Base-by-base conservation (phyloP, 306 rosid species). In the Benincasa hispida region DNA sequence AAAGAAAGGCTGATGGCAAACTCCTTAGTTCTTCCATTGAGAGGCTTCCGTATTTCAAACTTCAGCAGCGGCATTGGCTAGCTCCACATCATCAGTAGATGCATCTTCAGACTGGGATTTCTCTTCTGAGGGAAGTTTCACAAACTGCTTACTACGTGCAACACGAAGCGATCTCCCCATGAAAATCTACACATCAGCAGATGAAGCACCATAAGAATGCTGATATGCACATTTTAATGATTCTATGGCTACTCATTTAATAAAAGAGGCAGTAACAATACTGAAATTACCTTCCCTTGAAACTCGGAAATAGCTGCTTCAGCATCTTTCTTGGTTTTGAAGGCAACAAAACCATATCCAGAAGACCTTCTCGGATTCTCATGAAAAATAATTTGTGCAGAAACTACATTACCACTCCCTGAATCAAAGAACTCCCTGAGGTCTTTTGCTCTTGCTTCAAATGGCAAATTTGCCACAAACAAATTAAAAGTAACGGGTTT, bases 331-430 rank as follows among this genome's bases (percentile, higher is more conserved):
- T 89, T 92, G 74, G 91, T 65, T 79, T 87, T 92, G 90, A 83
- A 95, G 79, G 90, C 80, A 70, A 95, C 97, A 86, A 95, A 92
- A 80, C 97, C 99, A 89, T 90, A 92, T 35, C 98, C 98, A 50
- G 92, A 61, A 10, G 98, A 82, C 83, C 63, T 90, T 82, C 91
- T 87, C 0, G 96, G 99, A 87, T 86, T 88, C 30, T 86, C 92
- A 68, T 81, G 78, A 80, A 81, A 90, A 60, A 92, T 82, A 58
- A 90, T 79, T 72, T 88, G 89, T 5, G 96, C 91, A 22, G 88
- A 87, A 84, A 85, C 97, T 76, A 89, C 87, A 57, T 39, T 77
- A 73, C 82, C 69, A 53, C 85, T 85, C 76, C 85, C 96, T 0
- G 95, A 81, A 41, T 84, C 85, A 55, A 92, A 95, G 74, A 90